phyloP scores from a whole-genome alignment of 1,284 basidiomycete genomes.

The Puccinia triticina region DNA sequence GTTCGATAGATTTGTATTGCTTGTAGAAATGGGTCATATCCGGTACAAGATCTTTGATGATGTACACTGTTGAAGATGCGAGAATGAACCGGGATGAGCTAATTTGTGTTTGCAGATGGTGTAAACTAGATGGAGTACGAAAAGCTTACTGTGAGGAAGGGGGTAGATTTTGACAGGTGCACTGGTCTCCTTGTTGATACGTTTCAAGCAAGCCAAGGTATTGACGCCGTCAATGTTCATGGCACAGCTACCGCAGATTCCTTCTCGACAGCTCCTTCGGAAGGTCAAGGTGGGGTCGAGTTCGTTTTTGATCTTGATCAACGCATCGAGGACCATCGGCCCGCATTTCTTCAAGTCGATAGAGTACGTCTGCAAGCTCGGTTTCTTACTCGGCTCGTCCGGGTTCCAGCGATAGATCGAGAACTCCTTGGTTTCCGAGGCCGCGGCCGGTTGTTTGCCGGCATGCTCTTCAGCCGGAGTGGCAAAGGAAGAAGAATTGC shows the following conservation, averaged over 20 bases:
- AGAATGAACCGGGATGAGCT: neutral
- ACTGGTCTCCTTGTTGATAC: slow-evolving; percentile 76
- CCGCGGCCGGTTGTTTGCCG: neutral
- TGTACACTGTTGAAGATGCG: slow-evolving; percentile 72
- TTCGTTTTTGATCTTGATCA: slow-evolving; percentile 99
- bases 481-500: slow-evolving; percentile 26
- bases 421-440: slow-evolving; percentile 32
- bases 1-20: slow-evolving; percentile 99
- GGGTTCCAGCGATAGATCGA: slow-evolving; percentile 69
- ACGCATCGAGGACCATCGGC: slow-evolving; percentile 92
- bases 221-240: slow-evolving; percentile 98
- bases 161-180: slow-evolving; percentile 93
- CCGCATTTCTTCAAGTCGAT: slow-evolving; percentile 93
- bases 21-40: slow-evolving; percentile 85
- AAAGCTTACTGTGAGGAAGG: slow-evolving; percentile 85
- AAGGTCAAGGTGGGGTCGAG: slow-evolving; percentile 94
- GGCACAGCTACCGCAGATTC: slow-evolving; percentile 96
- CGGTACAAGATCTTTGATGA: slow-evolving; percentile 96
- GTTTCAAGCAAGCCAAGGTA: slow-evolving; percentile 94
- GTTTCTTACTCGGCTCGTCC: slow-evolving; percentile 89
- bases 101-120: neutral
- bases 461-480: slow-evolving; percentile 38
- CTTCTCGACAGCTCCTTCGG: slow-evolving; percentile 93
- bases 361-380: slow-evolving; percentile 84
- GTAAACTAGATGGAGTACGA: neutral